Evolutionary conservation across 768 basidiomycete genomes (phyloP).

Genomic region (Pulveroboletus sp.): DNA sequence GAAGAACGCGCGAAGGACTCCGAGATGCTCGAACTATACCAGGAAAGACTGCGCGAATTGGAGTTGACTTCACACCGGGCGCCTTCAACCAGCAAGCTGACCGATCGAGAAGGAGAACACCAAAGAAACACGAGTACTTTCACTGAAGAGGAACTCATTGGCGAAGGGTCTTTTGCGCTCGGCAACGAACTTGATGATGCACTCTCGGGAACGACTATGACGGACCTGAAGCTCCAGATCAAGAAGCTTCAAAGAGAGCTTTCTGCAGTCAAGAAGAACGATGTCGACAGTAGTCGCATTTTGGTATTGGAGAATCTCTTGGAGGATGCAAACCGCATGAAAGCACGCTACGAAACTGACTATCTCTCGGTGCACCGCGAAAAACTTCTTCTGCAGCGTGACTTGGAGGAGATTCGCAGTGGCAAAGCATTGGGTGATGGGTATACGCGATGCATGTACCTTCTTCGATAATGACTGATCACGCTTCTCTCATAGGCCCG

Average conservation of each 20-base stretch:
- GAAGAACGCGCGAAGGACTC: slow-evolving; percentile 75
- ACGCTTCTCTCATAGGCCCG: slow-evolving; percentile 46
- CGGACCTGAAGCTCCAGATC: slow-evolving; percentile 86
- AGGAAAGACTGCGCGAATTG: slow-evolving; percentile 86
- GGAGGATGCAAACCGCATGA: slow-evolving; percentile 88
- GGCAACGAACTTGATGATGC: slow-evolving; percentile 88
- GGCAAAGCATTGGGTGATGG: slow-evolving; percentile 83
- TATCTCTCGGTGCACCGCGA: slow-evolving; percentile 82
- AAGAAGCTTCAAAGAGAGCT: slow-evolving; percentile 79
- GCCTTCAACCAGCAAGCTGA: slow-evolving; percentile 28
- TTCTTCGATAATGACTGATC: slow-evolving; percentile 1
- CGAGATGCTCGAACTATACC: slow-evolving; percentile 83
- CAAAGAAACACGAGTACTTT: slow-evolving; percentile 26
- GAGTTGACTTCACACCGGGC: slow-evolving; percentile 63
- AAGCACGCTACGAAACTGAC: slow-evolving; percentile 82
- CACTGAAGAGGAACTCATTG: slow-evolving; percentile 46
- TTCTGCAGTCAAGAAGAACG: slow-evolving; percentile 66
- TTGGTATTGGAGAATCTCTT: slow-evolving; percentile 88
- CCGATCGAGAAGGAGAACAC: slow-evolving; percentile 17
- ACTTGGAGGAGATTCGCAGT: slow-evolving; percentile 84
- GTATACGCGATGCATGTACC: slow-evolving; percentile 38
- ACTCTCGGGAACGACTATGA: slow-evolving; percentile 80
- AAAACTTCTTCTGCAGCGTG: slow-evolving; percentile 71
- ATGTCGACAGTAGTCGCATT: slow-evolving; percentile 70
- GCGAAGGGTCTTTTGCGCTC: slow-evolving; percentile 56